Conservation (phyloP, 129 eudicot species). For the Chrysanthemum lavandulifolium region DNA sequence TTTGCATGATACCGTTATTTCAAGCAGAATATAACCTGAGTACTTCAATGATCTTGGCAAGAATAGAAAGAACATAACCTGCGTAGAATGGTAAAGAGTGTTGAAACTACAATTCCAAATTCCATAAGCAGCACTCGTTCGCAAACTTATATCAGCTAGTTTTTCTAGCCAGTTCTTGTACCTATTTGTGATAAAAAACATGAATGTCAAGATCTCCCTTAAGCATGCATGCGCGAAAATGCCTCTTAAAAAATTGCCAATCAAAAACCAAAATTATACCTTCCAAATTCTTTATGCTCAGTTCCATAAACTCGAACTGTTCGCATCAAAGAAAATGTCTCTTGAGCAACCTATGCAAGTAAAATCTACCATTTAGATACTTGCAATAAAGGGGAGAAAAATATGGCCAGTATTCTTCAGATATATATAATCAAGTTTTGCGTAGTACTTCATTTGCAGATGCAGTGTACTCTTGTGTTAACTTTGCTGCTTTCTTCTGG, state of each 20-base stretch:
- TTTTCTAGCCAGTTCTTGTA: conserved; percentile 75
- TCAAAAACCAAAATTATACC: conserved; percentile 41
- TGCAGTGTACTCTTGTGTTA: conserved; percentile 86
- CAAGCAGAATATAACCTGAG: background rate
- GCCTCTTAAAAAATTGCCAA: background rate
- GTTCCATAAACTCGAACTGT: conserved; percentile 99
- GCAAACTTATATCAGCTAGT: conserved; percentile 80
- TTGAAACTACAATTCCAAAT: conserved; percentile 94
- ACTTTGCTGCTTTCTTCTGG: conserved; percentile 95
- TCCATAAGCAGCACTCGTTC: conserved; percentile 97
- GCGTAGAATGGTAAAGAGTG: conserved; percentile 91
- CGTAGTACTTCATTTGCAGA: conserved; percentile 86
- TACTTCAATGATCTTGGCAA: conserved; percentile 4
- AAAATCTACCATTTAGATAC: conserved; percentile 12
- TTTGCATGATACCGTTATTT: background rate
- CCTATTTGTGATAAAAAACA: conserved; percentile 39
- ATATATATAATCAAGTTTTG: conserved; percentile 7
- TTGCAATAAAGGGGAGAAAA: background rate
- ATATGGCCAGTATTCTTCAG: background rate
- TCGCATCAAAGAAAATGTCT: conserved; percentile 93
- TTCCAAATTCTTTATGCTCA: conserved; percentile 74
- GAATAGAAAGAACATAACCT: conserved; percentile 51
- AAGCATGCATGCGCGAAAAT: conserved; percentile 14
- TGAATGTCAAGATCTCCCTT: conserved; percentile 8
- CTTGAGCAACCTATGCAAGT: conserved; percentile 82